Evolutionary conservation across 371 early-diverging fungal genomes (phyloP).

Genomic region (Mucor irregularis): DNA sequence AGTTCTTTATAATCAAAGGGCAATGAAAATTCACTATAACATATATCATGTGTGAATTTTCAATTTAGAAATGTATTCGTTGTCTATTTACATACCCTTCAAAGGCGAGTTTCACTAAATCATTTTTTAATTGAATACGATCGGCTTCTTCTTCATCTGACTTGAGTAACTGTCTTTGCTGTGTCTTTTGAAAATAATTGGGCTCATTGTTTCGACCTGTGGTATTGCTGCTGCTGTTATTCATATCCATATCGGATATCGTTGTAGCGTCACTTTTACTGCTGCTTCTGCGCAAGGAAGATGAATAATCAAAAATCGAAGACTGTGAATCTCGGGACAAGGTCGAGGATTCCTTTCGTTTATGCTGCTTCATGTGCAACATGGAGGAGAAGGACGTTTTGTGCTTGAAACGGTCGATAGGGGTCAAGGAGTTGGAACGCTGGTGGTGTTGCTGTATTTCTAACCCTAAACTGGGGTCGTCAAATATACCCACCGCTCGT

Average conservation of each 20-base stretch:
- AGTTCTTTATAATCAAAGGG: conserved; percentile 29
- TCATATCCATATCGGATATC: conserved; percentile 7
- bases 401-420: neutral
- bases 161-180: conserved; percentile 8
- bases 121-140: conserved; percentile 36
- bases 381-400: conserved; percentile 18
- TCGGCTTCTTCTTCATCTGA: conserved; percentile 38
- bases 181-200: conserved; percentile 3
- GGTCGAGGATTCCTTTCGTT: neutral
- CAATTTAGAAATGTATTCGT: neutral
- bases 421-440: conserved; percentile 21
- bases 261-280: conserved; percentile 7
- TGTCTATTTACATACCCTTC: conserved; percentile 26
- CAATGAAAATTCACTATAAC: conserved; percentile 25
- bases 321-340: conserved; percentile 3
- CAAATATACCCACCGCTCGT: neutral
- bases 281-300: conserved; percentile 9
- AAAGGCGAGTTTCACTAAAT: conserved; percentile 39
- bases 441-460: neutral
- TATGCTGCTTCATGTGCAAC: conserved; percentile 10
- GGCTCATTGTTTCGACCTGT: neutral
- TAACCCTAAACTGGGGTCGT: neutral
- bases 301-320: conserved; percentile 5
- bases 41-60: neutral
- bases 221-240: too few species aligned